Base-by-base conservation (phyloP, 805 yeast genomes). In the Wickerhamomyces kurtzmanii region DNA sequence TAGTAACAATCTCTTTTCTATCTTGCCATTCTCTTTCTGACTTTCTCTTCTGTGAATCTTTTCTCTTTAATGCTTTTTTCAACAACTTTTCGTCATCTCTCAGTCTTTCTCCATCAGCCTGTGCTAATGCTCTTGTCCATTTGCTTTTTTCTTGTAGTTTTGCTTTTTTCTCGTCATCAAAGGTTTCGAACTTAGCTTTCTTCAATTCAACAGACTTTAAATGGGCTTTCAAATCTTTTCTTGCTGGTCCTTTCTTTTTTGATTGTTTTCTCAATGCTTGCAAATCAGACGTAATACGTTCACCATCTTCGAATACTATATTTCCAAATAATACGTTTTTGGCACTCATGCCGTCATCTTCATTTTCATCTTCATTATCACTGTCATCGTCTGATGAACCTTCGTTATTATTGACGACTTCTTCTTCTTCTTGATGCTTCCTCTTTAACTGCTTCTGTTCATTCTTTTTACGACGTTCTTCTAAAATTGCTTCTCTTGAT, bases 21-120 rank as follows among this genome's bases (percentile, higher is more conserved):
- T 89, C 96, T 39, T 61, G 69, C 99, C 99, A 91, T 54, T 89
- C 94, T 28, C 73, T 61, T 45, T 85, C 94, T 32, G 93, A 79
- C 61, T 77, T 83, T 47, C 82, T 70, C 63, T 91, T 91, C 47
- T 69, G 68, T 36, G 81, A 74, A 43, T 84, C 89, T 49, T 85
- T 83, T 43, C 81, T 69, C 59, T 81, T 86, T 36, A 89, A 55
- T 3, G 96, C 83, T 53, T 84, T 89, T 45, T 77, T 79, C 54
- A 91, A 68, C 42, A 91, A 59, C 47, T 74, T 77, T 51, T 89
- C 97, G 53, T 89, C 93, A 54, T 91, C 96, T 43, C 80, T 81
- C 25, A 89, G 62, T 52, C 85, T 89, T 16, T 73, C 57, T 28
- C 98, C 98, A 53, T 86, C 94, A 6, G 93, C 85, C 47, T 79